phyloP scores from a whole-genome alignment of 2,329 filamentous ascomycete species.

The Cercospora sp. region DNA sequence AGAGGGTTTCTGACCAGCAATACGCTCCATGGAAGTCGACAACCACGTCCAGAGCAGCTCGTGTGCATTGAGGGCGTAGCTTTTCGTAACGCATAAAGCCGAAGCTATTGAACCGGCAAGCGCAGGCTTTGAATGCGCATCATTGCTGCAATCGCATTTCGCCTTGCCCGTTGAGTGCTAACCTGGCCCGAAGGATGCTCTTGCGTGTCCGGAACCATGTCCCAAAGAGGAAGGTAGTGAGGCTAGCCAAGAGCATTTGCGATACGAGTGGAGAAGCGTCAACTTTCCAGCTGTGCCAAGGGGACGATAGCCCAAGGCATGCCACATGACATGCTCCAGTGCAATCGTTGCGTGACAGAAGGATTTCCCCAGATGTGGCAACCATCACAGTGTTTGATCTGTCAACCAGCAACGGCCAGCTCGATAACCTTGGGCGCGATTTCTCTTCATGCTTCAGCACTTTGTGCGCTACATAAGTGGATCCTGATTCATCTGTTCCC shows the following conservation, averaged over 20 bases:
- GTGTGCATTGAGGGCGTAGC: not conserved
- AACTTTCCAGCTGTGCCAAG: not conserved
- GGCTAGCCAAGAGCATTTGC: conserved; percentile 10
- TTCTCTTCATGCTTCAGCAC: not conserved
- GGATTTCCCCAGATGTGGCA: too few species aligned
- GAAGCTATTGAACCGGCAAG: not conserved
- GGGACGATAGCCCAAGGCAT: not conserved
- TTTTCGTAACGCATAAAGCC: not conserved
- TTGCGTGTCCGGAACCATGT: not conserved
- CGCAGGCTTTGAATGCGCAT: not conserved
- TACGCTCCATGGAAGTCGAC: not conserved
- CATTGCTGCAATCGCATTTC: not conserved
- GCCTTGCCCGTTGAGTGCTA: conserved; percentile 4
- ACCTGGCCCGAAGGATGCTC: not conserved
- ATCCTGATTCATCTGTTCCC: not conserved
- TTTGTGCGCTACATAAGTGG: not conserved
- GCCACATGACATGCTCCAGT: not conserved
- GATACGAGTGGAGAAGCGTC: conserved; percentile 12
- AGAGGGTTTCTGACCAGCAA: not conserved
- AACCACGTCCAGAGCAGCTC: not conserved
- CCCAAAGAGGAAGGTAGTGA: conserved; percentile 15
- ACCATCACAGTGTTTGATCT: not conserved
- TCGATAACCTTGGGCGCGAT: not conserved
- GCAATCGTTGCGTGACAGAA: not conserved
- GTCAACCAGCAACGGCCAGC: not conserved